phyloP scores from a whole-genome alignment of 192 early-diverging fungal species.

The Coemansia sp. region DNA sequence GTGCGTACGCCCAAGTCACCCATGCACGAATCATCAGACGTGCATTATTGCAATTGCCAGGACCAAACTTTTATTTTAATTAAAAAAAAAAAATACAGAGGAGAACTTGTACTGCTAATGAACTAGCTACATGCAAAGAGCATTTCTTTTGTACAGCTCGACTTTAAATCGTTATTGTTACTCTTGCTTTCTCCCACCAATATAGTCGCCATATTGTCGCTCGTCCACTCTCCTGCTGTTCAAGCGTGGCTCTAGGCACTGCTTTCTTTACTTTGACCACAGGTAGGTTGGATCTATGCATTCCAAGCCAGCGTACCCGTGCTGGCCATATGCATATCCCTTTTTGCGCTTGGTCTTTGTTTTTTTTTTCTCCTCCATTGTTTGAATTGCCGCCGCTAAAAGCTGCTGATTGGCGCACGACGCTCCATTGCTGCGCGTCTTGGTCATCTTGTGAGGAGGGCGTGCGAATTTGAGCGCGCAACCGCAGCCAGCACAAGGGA shows the following conservation, averaged over 20 bases:
- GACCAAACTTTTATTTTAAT: neutral
- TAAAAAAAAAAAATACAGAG: too few species aligned
- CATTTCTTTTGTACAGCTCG: neutral
- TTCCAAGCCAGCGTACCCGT: neutral
- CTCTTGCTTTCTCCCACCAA: neutral
- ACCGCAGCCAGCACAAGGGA: neutral
- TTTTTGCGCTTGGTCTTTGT: neutral
- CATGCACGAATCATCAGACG: neutral
- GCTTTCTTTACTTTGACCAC: neutral
- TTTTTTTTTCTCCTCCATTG: neutral
- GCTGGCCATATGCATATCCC: neutral
- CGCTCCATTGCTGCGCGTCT: neutral
- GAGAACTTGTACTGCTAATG: neutral
- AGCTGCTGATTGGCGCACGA: neutral
- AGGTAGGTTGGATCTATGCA: neutral
- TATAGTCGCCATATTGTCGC: neutral
- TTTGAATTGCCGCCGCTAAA: neutral
- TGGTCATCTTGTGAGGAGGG: neutral
- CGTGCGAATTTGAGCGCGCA: neutral
- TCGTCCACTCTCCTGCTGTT: neutral
- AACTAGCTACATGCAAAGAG: neutral
- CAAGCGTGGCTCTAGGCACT: neutral
- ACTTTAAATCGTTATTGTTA: neutral
- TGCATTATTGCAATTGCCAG: neutral
- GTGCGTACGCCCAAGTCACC: neutral